Base-by-base conservation (phyloP, 106 monocot species). In the Dioscorea alata region DNA sequence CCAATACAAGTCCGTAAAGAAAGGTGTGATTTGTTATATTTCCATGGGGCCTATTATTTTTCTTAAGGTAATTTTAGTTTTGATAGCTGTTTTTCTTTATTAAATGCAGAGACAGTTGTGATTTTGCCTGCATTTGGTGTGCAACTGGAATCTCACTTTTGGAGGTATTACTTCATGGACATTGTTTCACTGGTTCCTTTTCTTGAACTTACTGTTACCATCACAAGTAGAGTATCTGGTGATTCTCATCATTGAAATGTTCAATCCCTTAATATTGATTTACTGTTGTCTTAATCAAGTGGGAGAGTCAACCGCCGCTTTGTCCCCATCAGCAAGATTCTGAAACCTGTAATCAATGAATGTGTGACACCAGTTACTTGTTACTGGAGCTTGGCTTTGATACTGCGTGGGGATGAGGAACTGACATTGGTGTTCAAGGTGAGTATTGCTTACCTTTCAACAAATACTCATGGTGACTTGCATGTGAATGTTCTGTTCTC, bases 121-220 rank as follows among this genome's bases (percentile, higher is more conserved):
- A 95, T 95, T 74, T 80, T 95, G 71, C 90, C 82, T 72, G 73
- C 71, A 60, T 85, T 90, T 71, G 90, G 90, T 2, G 74, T 94
- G 33, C 90, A 94, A 69, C 80, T 90, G 60, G 94, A 94, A 75
- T 83, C 83, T 76, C 85, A 90, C 73, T 94, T 80, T 71, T 87
- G 87, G 94, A 87, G 89, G 94, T 87, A 83, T 42, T 10, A 42
- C 42, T 42, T 42, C 9, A 42, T 42, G 42, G 42, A 6, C 10
- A 8, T 42, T 42, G 6, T 42, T 42, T 42, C 42, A 42, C 42
- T 42, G 42, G 42, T 42, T 42, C 42, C 42, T 42, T 42, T 42
- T 42, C 42, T 42, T 42, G 4, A 42, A 42, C 42, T 42, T 10
- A 42, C 10, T 42, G 6, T 10, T 42, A 42, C 42, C 42, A 42